These are phyloP conservation scores for Zygnema cylindricum DNA, from an alignment of 139 green algal genomes.

Conservation along the genomic window DNA sequence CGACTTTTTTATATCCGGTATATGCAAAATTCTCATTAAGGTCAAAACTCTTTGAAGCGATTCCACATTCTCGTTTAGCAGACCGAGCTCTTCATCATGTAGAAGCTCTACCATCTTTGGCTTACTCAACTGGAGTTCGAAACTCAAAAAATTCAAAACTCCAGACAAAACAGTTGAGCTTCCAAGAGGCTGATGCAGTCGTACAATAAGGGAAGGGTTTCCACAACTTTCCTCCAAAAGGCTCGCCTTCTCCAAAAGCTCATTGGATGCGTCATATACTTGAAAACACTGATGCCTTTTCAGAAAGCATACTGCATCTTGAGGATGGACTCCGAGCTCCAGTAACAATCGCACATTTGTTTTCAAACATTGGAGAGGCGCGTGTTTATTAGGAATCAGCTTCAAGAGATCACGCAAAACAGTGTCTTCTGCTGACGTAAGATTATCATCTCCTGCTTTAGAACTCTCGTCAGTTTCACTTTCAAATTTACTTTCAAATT, in stretches of 20 bases:
- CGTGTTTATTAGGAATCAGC: no score
- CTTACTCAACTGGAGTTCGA: neutral
- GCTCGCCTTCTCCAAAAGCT: neutral
- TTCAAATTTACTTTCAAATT: no score
- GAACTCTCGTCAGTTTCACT: no score
- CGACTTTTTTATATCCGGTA: neutral
- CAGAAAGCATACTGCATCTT: neutral
- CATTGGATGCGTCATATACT: neutral
- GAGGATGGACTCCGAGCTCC: neutral
- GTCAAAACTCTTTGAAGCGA: neutral
- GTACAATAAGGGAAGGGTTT: neutral
- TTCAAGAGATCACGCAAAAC: no score
- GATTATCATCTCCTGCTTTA: no score
- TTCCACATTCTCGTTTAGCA: neutral
- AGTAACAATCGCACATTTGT: neutral
- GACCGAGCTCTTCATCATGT: neutral
- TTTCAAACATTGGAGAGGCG: neutral
- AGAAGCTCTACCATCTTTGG: neutral
- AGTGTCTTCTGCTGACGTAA: no score
- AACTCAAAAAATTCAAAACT: neutral
- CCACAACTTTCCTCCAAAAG: neutral
- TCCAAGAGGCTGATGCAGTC: neutral
- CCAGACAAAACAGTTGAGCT: neutral
- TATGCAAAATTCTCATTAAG: neutral
- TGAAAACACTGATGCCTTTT: neutral